Base-by-base conservation (phyloP, 164 flowering plant genomes). In the Annona cherimola region DNA sequence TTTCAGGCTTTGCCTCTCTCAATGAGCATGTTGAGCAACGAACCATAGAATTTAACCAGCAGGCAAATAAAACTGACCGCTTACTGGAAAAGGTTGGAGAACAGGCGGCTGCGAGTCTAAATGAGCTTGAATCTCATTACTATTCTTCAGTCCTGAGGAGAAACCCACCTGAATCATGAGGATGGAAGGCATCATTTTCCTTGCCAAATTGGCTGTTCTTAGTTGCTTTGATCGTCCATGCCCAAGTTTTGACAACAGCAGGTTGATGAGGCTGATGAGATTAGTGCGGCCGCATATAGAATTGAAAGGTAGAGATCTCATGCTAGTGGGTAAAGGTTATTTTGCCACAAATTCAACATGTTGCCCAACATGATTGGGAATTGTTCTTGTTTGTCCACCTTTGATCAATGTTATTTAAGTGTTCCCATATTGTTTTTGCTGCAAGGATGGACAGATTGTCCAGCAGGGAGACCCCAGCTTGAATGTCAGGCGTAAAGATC, bases 1-100 rank as follows among this genome's bases (percentile, higher is more conserved):
- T 96, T 81, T 90, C 97, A 3, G 95, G 97, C 44, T 87, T 93
- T 79, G 98, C 97, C 41, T 90, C 96, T 43, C 88, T 93, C 9
- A 92, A 88, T 73, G 97, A 96, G 81, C 96, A 92, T 70, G 99
- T 93, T 2, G 94, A 96, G 68, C 90, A 87, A 73, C 84, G 97
- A 69, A 87, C 71, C 1, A 69, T 66, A 1, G 96, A 86, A 77
- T 83, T 96, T 70, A 79, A 86, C 71, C 87, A 82, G 42, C 88
- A 78, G 67, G 88, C 88, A 4, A 95, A 91, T 55, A 86, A 83
- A 73, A 86, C 97, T 1, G 90, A 93, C 42, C 74, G 73, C 9
- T 66, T 85, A 78, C 77, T 96, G 78, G 84, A 88, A 66, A 81
- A 83, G 71, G 79, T 93, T 45, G 97, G 93, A 43, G 98, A 93